phyloP scores from a whole-genome alignment of 768 basidiomycete genomes.

The Neoboletus subvelutipes region DNA sequence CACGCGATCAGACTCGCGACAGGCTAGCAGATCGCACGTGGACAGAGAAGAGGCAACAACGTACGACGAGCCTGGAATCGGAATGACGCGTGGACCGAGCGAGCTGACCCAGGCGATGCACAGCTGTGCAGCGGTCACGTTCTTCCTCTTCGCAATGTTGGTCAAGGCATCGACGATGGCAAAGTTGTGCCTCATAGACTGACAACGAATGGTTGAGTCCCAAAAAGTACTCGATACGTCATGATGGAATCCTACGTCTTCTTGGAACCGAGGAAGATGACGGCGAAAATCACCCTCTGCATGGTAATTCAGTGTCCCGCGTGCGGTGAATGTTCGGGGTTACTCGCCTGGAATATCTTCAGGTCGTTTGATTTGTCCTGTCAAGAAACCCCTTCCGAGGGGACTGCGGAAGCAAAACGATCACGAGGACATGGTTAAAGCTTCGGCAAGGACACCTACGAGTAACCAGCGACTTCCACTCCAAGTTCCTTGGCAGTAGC shows the following conservation, averaged over 20 bases:
- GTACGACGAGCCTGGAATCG: conserved; percentile 50
- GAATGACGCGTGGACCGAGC: conserved; percentile 44
- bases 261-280: conserved; percentile 42
- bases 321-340: not conserved
- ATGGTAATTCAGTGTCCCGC: not conserved
- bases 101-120: conserved; percentile 44
- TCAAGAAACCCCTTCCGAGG: conserved; percentile 32
- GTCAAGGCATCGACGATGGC: conserved; percentile 43
- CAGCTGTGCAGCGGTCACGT: conserved; percentile 43
- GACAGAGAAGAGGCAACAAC: not conserved
- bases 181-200: conserved; percentile 36
- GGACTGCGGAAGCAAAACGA: conserved; percentile 39
- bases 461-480: conserved; percentile 58
- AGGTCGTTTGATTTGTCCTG: conserved; percentile 41
- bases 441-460: conserved; percentile 31
- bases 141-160: conserved; percentile 41
- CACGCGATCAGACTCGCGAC: not conserved
- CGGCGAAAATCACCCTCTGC: conserved; percentile 42
- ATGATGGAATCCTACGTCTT: conserved; percentile 29
- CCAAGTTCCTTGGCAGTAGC: conserved; percentile 51
- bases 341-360: conserved; percentile 34
- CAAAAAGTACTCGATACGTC: too few species aligned
- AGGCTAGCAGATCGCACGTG: conserved; percentile 19
- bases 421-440: not conserved
- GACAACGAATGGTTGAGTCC: not conserved